Conservation (phyloP, 306 rosid genomes). For the Lathyrus sativus region DNA sequence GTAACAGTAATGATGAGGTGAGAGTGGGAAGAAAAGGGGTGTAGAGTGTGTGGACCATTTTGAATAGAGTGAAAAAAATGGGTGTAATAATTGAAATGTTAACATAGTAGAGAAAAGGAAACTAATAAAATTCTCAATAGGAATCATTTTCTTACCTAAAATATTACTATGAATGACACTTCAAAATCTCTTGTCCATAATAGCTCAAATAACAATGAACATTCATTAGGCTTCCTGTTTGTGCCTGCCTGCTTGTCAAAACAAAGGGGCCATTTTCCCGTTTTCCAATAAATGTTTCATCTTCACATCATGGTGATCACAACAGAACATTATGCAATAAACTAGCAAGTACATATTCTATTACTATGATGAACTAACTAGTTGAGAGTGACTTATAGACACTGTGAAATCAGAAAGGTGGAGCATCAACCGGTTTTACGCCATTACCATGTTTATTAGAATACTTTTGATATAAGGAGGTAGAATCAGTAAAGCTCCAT, state of each 20-base stretch:
- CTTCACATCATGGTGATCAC: slow-evolving; percentile 23
- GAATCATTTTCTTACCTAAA: slow-evolving; percentile 41
- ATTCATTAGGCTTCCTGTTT: slow-evolving; percentile 24
- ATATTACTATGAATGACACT: slow-evolving; percentile 47
- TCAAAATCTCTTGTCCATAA: slow-evolving; percentile 37
- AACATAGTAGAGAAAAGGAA: slow-evolving; percentile 33
- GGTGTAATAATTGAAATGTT: slow-evolving; percentile 35
- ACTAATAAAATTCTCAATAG: slow-evolving; percentile 38
- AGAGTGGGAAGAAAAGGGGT: slow-evolving; percentile 44
- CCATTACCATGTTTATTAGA: too few relatives aligned
- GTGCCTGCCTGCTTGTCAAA: slow-evolving; percentile 13
- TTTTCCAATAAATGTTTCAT: slow-evolving; percentile 19
- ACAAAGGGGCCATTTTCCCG: slow-evolving; percentile 24
- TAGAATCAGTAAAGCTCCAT: too few relatives aligned
- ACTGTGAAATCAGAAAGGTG: too few relatives aligned
- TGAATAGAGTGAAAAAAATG: slow-evolving; percentile 39
- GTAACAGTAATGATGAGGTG: slow-evolving; percentile 54
- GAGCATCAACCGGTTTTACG: too few relatives aligned
- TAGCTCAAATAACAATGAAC: slow-evolving; percentile 45
- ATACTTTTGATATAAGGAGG: too few relatives aligned
- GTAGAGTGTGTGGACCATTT: slow-evolving; percentile 46
- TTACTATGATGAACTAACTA: neutral
- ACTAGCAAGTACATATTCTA: neutral
- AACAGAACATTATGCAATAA: slow-evolving; percentile 4
- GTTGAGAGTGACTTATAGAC: too few relatives aligned